These are phyloP conservation scores for Phytopythium montanum DNA, from an alignment of 352 stramenopile species.

Conservation along the genomic window DNA sequence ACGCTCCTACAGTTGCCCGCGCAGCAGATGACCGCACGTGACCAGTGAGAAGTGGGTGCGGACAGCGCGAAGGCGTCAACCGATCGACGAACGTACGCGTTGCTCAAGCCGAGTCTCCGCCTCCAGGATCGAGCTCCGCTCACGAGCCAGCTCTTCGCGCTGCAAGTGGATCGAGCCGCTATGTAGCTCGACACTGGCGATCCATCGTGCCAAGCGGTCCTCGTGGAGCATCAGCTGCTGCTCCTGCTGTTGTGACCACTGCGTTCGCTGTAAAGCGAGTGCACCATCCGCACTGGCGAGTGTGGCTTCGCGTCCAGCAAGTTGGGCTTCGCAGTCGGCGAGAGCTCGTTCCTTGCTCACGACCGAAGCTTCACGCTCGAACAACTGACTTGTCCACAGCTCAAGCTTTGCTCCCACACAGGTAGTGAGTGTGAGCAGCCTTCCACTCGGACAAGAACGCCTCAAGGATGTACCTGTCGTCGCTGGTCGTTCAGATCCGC, in stretches of 20 bases:
- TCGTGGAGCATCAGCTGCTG: conserved; percentile 14
- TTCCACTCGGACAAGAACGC: background rate
- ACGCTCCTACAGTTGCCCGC: conserved; percentile 9
- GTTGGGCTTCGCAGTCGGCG: background rate
- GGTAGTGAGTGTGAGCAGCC: background rate
- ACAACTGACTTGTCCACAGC: background rate
- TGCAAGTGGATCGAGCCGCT: background rate
- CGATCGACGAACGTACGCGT: conserved; percentile 3
- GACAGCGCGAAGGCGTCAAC: background rate
- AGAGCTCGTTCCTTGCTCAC: background rate
- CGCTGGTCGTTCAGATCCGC: background rate
- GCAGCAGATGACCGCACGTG: background rate
- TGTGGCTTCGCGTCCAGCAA: background rate
- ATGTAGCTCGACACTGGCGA: conserved; percentile 4
- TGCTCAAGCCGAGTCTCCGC: conserved; percentile 4
- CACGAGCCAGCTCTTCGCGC: background rate
- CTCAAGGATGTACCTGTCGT: background rate
- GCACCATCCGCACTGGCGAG: background rate
- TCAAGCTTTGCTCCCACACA: background rate
- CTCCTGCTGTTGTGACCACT: conserved; percentile 9
- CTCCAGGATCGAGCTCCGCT: background rate
- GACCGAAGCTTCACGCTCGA: background rate
- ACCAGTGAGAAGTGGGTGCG: conserved; percentile 3
- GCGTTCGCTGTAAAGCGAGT: background rate
- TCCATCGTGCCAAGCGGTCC: conserved; percentile 6